Evolutionary conservation across 1,284 basidiomycete species (phyloP).

Genomic region (Athelia sp.): DNA sequence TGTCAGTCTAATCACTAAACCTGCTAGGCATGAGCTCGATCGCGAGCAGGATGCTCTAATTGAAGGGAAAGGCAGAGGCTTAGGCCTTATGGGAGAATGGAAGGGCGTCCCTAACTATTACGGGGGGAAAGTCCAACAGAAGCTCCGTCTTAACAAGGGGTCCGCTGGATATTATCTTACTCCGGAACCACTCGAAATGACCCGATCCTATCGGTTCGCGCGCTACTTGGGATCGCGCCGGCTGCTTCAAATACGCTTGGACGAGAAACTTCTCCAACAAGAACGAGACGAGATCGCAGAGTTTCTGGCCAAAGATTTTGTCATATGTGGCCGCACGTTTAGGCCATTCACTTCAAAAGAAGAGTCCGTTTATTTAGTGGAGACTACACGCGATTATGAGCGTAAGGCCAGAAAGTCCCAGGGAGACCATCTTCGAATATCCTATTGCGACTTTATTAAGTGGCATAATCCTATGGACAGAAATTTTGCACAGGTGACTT

Average conservation of each 20-base stretch:
- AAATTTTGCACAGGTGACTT: constrained; percentile 58
- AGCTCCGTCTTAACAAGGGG: constrained; percentile 30
- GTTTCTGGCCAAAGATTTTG: constrained; percentile 44
- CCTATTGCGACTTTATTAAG: constrained; percentile 43
- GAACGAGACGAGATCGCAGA: constrained; percentile 25
- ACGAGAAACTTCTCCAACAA: constrained; percentile 31
- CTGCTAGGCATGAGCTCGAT: constrained; percentile 58
- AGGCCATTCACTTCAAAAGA: constrained; percentile 61
- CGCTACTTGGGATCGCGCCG: constrained; percentile 59
- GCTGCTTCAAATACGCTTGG: constrained; percentile 50
- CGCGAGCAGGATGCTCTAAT: constrained; percentile 57
- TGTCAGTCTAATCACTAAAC: constrained; percentile 13
- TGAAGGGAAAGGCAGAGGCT: constrained; percentile 49
- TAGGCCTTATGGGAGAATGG: constrained; percentile 57
- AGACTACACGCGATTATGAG: constrained; percentile 44
- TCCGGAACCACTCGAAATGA: constrained; percentile 50
- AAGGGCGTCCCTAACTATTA: constrained; percentile 50
- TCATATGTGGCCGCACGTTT: constrained; percentile 60
- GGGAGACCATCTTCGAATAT: constrained; percentile 43
- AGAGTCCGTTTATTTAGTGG: constrained; percentile 50
- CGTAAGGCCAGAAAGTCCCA: constrained; percentile 12
- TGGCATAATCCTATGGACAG: constrained; percentile 58
- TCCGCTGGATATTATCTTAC: constrained; percentile 25
- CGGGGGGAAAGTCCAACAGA: constrained; percentile 62
- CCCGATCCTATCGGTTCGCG: constrained; percentile 56